Conservation (phyloP, 2,329 filamentous ascomycete genomes). For the Scedosporium boydii region DNA sequence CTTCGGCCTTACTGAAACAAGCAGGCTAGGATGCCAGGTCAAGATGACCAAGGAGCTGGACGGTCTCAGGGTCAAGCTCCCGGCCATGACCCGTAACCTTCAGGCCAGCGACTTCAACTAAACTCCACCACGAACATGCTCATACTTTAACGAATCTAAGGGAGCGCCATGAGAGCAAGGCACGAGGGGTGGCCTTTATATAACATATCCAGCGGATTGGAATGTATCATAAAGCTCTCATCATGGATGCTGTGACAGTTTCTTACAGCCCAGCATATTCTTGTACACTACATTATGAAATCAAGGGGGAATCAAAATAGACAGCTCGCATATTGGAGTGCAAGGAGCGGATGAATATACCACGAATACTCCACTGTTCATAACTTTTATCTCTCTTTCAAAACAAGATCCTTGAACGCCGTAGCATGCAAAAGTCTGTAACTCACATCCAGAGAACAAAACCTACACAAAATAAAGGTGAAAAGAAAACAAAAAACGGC, state of each 20-base stretch:
- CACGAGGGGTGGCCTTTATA: neutral
- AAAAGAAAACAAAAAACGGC: neutral
- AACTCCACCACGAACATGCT: neutral
- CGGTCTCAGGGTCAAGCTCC: constrained; percentile 74
- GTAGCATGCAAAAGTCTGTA: neutral
- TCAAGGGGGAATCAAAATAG: neutral
- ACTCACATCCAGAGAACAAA: neutral
- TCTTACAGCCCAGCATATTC: neutral
- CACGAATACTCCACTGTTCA: neutral
- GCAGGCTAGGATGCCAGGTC: constrained; percentile 79
- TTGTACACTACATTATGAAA: constrained; percentile 6
- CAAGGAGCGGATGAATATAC: neutral
- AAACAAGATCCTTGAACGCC: neutral
- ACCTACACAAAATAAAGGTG: neutral
- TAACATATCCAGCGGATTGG: neutral
- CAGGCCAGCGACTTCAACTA: constrained; percentile 83
- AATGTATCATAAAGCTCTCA: neutral
- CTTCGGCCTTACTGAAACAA: constrained; percentile 82
- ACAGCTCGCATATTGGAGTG: neutral
- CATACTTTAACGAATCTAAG: neutral
- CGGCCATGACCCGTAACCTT: constrained; percentile 89
- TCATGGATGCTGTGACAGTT: neutral
- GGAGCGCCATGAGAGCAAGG: neutral
- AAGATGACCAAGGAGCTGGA: constrained; percentile 85
- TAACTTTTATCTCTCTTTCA: neutral